Evolutionary conservation across 2,329 filamentous ascomycete species (phyloP), one percentile per base, ranked within the genome.

Genomic region (Beauveria sp.): DNA sequence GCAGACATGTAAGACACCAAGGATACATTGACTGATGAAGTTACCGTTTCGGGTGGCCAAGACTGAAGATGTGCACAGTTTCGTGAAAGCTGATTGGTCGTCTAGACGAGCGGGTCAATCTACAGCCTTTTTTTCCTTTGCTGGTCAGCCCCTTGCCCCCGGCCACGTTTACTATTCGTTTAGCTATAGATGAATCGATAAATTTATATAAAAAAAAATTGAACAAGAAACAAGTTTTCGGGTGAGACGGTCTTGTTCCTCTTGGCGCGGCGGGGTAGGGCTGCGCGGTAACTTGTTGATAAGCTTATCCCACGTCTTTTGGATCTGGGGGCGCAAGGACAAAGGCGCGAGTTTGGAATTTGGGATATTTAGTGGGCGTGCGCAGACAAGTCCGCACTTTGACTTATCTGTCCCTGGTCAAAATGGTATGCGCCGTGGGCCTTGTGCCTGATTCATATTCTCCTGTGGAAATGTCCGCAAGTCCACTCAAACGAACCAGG

Each of bases 71-170:
- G 24, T 20, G 14, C 42, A 9, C 5, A 14, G 6, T 24, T 24
- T 16, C n/a, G 42, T 26, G 54, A 47, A 57, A 57, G 54, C 54
- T 57, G 43, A 57, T 57, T 57, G 54, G 54, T 26, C 16, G n/a
- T 24, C n/a, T n/a, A 49, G 28, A 57, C 54, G 43, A 49, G 42
- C 6, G 12, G 34, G 12, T n/a, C 6, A 34, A 26, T 9, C 12
- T 14, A 3, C 43, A 57, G 54, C 54, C 54, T 49, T 57, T 43
- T 47, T 57, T 49, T 49, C 24, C 42, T 43, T 43, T n/a, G 10
- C 42, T 43, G 4, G 42, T 43, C 42, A 43, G n/a, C 42, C 51
- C 14, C 38, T 20, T 38, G 34, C 4, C 12, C 34, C 14, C 34
- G 10, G 5, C 6, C 26, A 26, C 26, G 26, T 38, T 38, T 12